Evolutionary conservation across 2,329 filamentous ascomycete genomes (phyloP).

Genomic region (Calonectria pteridis): DNA sequence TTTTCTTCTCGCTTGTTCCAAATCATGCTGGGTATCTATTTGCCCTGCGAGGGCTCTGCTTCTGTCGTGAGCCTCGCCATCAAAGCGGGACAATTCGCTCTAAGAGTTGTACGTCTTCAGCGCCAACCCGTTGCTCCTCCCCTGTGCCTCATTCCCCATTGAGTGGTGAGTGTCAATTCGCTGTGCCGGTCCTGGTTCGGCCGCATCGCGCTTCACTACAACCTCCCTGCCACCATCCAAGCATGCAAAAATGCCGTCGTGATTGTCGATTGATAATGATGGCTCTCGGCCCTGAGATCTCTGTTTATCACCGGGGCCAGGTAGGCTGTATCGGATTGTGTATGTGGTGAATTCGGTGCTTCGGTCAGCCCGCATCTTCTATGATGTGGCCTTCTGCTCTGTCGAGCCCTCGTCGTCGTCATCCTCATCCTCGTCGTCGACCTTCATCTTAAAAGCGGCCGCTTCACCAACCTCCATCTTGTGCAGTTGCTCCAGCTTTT

Average conservation of each 20-base stretch:
- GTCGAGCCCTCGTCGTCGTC: slow-evolving; percentile 51
- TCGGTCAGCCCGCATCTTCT: slow-evolving; percentile 43
- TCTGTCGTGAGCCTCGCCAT: not conserved
- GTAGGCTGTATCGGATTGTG: not conserved
- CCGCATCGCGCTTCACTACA: not conserved
- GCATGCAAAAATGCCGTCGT: not conserved
- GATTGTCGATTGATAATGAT: not conserved
- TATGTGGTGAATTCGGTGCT: not conserved
- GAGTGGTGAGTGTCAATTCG: slow-evolving; percentile 4
- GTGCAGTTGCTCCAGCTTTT: slow-evolving; percentile 65
- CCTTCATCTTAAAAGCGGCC: slow-evolving; percentile 59
- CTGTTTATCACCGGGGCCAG: not conserved
- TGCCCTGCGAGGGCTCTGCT: not conserved
- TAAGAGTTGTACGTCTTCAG: not conserved
- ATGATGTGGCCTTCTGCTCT: slow-evolving; percentile 46
- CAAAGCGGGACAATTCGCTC: not conserved
- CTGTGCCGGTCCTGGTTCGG: not conserved
- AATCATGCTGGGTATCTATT: not conserved
- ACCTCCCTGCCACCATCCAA: not conserved
- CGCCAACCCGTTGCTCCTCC: not conserved
- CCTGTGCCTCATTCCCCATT: not conserved
- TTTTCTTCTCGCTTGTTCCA: not conserved
- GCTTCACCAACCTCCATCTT: slow-evolving; percentile 72
- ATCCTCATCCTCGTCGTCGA: slow-evolving; percentile 55
- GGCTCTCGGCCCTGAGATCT: not conserved